phyloP scores from a whole-genome alignment of 2,329 filamentous ascomycete species.

The Emericellopsis atlantica region DNA sequence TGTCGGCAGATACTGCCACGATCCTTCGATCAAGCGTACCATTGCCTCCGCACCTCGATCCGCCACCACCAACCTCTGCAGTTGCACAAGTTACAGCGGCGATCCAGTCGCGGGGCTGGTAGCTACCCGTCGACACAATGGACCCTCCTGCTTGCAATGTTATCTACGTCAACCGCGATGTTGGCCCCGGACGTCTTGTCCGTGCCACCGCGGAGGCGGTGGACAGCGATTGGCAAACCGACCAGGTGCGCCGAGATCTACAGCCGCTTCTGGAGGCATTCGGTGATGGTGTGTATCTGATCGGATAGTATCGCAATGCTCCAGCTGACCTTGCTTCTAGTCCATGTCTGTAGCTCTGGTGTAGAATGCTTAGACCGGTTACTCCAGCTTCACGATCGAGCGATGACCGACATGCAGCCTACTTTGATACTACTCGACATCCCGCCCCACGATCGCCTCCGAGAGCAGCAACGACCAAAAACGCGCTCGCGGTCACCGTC shows the following conservation, averaged over 20 bases:
- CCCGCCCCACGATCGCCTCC: slow-evolving; percentile 34
- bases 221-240: slow-evolving; percentile 18
- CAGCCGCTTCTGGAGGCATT: slow-evolving; percentile 39
- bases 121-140: slow-evolving; percentile 43
- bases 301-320: too few species aligned
- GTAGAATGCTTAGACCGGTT: slow-evolving; percentile 39
- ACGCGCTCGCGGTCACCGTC: slow-evolving; percentile 7
- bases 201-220: slow-evolving; percentile 10
- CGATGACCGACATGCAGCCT: slow-evolving; percentile 38
- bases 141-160: slow-evolving; percentile 44
- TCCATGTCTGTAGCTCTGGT: slow-evolving; percentile 41
- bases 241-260: slow-evolving; percentile 31
- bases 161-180: slow-evolving; percentile 45
- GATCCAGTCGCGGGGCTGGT: slow-evolving; percentile 50
- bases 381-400: slow-evolving; percentile 37
- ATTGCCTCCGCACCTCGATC: too few species aligned
- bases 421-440: slow-evolving; percentile 46
- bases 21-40: too few species aligned
- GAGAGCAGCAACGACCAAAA: slow-evolving; percentile 9
- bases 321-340: slow-evolving; percentile 16
- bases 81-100: slow-evolving; percentile 10
- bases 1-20: too few species aligned
- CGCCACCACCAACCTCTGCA: too few species aligned
- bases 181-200: slow-evolving; percentile 32
- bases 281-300: slow-evolving; percentile 30